Evolutionary conservation across 2,329 filamentous ascomycete species (phyloP), one percentile per base, ranked within the genome.

Genomic region (Xylariaceae sp.): DNA sequence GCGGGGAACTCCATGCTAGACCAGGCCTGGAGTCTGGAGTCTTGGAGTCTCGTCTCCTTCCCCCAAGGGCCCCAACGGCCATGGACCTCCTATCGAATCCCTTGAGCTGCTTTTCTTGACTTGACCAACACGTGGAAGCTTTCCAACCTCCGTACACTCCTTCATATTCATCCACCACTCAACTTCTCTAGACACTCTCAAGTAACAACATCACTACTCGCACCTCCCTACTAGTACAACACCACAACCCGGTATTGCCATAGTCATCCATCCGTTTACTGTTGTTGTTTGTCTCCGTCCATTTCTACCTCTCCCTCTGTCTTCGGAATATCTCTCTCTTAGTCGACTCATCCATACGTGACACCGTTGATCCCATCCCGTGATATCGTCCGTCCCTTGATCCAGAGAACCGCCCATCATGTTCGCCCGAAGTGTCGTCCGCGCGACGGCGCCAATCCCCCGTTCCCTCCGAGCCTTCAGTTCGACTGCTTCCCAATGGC

Each of bases 401-500:
- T 15, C 30, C 17, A n/a, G 3, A 44, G 2, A 50, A 35, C 55
- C 62, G 69, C 73, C 69, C 23, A 71, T 63, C 62, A 83, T 82
- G 81, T 72, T 82, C 66, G 76, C 77, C 64, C 77, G 75, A 69
- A 79, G 80, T 69, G 72, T 85, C 67, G 69, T 80, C 67, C 81
- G 78, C 67, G 70, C 73, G 55, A 72, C 77, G 66, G 75, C 77
- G 66, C 72, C 71, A 67, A 75, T 76, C 65, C 76, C 77, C 63
- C 80, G 79, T 70, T 76, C 77, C 66, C 71, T 80, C 63, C 81
- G 86, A 68, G 76, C 83, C 66, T 82, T 89, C 71, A 79, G 80
- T 71, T 81, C 82, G 59, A 83, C 84, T 60, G 73, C 79, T 59
- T 65, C 69, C 64, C 69, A 73, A 59, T 73, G 74, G 63, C 80